Percentiles rank a stretch among this genome's conserved stretches.
Conservation (phyloP, 2,329 filamentous ascomycete genomes). For the Claviceps humidiphila region DNA sequence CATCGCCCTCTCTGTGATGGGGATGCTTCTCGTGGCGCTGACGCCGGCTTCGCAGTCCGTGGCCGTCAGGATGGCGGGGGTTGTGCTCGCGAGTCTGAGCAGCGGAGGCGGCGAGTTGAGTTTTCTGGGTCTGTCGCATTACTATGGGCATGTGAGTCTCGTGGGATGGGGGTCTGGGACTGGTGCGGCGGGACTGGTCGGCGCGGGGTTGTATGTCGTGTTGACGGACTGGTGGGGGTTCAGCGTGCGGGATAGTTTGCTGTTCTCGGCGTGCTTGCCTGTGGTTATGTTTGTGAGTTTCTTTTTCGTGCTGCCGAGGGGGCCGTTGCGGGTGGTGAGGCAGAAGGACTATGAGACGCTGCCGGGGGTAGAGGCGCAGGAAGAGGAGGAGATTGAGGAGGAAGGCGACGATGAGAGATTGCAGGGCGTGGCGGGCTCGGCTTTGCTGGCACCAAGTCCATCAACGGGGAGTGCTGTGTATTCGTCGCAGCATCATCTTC, state of each 20-base stretch:
- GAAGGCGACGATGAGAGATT: conserved; percentile 17
- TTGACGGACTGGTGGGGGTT: conserved; percentile 71
- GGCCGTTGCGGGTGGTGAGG: conserved; percentile 40
- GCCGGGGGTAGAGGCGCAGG: conserved; percentile 24
- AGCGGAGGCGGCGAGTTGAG: conserved; percentile 81
- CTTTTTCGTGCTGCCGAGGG: conserved; percentile 65
- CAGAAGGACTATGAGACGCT: conserved; percentile 41
- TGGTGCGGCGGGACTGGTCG: conserved; percentile 74
- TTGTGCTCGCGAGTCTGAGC: conserved; percentile 72
- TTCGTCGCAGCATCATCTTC: conserved; percentile 12
- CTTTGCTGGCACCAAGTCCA: conserved; percentile 33
- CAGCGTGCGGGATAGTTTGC: conserved; percentile 57
- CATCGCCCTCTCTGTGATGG: conserved; percentile 59
- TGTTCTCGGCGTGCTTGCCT: conserved; percentile 69
- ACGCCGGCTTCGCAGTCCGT: conserved; percentile 57
- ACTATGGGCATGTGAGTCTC: conserved; percentile 75
- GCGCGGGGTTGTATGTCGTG: conserved; percentile 76
- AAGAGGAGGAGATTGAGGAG: background rate
- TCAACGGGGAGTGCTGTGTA: conserved; percentile 27
- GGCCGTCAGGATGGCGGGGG: conserved; percentile 63
- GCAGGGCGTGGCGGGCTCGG: conserved; percentile 29
- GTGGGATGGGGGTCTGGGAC: conserved; percentile 90
- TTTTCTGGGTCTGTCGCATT: conserved; percentile 84
- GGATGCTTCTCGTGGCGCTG: conserved; percentile 81
- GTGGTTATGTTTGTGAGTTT: conserved; percentile 75